These are phyloP conservation scores for Globisporangium echinulatum DNA, from an alignment of 352 stramenopile genomes.

Conservation along the genomic window DNA sequence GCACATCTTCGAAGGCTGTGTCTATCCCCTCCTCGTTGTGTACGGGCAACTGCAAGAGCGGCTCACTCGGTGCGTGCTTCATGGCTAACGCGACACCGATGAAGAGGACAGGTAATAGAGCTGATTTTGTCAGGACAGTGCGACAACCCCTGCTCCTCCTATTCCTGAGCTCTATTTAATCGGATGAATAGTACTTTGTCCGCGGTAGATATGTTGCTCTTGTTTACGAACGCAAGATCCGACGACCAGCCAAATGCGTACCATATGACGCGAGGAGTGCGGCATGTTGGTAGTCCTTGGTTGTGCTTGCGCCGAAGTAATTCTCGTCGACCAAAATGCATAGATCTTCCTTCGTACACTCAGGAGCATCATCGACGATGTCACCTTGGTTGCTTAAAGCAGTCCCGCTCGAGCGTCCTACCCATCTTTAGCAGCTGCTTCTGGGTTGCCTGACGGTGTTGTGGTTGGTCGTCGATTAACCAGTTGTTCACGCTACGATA, in stretches of 20 bases:
- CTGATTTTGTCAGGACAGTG: slow-evolving; percentile 17
- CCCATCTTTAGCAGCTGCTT: not conserved
- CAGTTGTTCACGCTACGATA: slow-evolving; percentile 1
- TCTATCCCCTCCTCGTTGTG: slow-evolving; percentile 5
- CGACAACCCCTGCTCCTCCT: slow-evolving; percentile 20
- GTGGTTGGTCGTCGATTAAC: not conserved
- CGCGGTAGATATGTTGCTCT: slow-evolving; percentile 20
- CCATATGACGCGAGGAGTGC: slow-evolving; percentile 23
- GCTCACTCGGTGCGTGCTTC: slow-evolving; percentile 7
- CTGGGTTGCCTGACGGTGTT: not conserved
- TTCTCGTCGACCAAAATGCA: slow-evolving; percentile 1
- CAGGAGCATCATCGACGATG: slow-evolving; percentile 25
- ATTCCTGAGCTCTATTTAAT: slow-evolving; percentile 22
- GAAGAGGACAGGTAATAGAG: slow-evolving; percentile 15
- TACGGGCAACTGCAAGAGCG: slow-evolving; percentile 5
- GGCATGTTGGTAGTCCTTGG: slow-evolving; percentile 24
- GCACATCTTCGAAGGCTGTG: too few relatives aligned
- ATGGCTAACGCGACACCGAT: slow-evolving; percentile 15
- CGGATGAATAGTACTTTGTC: slow-evolving; percentile 18
- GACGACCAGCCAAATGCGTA: slow-evolving; percentile 26
- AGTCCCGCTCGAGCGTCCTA: slow-evolving; percentile 2
- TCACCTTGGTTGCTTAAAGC: slow-evolving; percentile 11
- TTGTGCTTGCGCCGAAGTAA: slow-evolving; percentile 17
- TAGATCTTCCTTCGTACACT: slow-evolving; percentile 23
- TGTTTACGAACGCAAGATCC: slow-evolving; percentile 18